Percentiles rank a stretch among this genome's conserved stretches.
These are phyloP conservation scores for Salix udensis DNA, from an alignment of 345 rosid genomes.

Conservation along the genomic window DNA sequence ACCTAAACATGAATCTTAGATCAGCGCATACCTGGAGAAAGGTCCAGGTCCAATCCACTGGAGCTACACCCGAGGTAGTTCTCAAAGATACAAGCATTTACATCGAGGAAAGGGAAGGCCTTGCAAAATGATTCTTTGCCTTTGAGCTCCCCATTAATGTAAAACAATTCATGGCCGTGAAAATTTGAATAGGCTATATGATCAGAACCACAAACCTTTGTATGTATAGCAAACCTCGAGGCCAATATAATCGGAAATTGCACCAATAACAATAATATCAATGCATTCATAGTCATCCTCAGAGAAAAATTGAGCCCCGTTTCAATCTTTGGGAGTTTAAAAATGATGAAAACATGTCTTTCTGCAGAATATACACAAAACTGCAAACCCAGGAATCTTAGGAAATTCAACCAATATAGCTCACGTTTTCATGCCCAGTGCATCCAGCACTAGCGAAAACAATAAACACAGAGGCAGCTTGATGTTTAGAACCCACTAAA, in stretches of 20 bases:
- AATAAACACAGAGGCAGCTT: neutral
- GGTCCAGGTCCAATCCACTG: constrained; percentile 34
- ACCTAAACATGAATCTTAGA: neutral
- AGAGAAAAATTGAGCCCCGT: constrained; percentile 9
- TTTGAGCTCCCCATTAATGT: constrained; percentile 55
- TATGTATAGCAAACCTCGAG: constrained; percentile 35
- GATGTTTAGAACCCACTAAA: neutral
- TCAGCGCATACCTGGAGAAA: constrained; percentile 45
- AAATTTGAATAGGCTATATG: constrained; percentile 44
- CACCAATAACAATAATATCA: constrained; percentile 39
- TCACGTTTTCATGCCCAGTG: neutral
- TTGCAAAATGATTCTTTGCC: constrained; percentile 50
- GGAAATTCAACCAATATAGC: neutral
- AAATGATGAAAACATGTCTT: constrained; percentile 11
- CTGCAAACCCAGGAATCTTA: neutral
- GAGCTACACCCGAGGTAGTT: constrained; percentile 31
- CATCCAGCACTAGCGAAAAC: neutral
- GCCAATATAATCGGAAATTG: constrained; percentile 38
- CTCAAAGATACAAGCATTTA: constrained; percentile 40
- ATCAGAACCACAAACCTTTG: constrained; percentile 50
- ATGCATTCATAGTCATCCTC: constrained; percentile 31
- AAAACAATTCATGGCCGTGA: constrained; percentile 39
- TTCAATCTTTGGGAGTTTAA: constrained; percentile 11
- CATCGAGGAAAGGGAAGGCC: constrained; percentile 43
- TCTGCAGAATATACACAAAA: constrained; percentile 1